phyloP scores from a whole-genome alignment of 306 rosid species.

The Cucurbita pepo region DNA sequence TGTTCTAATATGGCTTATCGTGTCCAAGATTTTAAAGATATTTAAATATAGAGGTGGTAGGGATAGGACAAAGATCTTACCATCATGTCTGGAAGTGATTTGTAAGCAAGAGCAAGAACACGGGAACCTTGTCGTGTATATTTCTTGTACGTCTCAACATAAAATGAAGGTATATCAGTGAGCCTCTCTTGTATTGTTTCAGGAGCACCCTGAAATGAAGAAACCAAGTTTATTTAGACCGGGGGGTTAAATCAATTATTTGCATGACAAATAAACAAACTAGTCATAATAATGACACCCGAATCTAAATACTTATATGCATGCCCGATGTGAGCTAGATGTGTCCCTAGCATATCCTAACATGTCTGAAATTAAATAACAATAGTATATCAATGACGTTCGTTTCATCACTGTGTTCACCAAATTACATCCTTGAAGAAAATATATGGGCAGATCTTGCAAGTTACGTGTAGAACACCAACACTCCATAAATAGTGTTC shows the following conservation, averaged over 20 bases:
- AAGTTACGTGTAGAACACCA: not conserved
- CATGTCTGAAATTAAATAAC: not conserved
- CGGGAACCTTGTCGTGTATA: conserved; percentile 98
- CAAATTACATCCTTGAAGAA: not conserved
- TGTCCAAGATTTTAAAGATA: not conserved
- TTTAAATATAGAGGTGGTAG: not conserved
- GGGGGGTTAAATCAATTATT: not conserved
- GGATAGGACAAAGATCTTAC: conserved; percentile 32
- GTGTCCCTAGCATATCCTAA: not conserved
- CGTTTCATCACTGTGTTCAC: not conserved
- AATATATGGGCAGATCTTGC: not conserved
- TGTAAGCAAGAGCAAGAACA: conserved; percentile 90
- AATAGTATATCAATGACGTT: not conserved
- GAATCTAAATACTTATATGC: not conserved
- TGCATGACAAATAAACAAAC: not conserved
- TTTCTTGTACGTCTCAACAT: conserved; percentile 75
- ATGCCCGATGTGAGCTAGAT: not conserved
- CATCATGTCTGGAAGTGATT: conserved; percentile 87
- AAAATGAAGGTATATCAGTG: conserved; percentile 51
- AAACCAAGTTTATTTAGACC: not conserved
- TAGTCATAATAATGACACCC: no score
- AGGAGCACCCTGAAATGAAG: conserved; percentile 82
- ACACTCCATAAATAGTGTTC: not conserved
- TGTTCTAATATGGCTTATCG: not conserved
- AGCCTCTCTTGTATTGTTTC: conserved; percentile 93